A percentile compares a stretch with the other conserved stretches of the same genome.
Evolutionary conservation across 192 early-diverging fungal species (phyloP).

Genomic region (Coemansia sp.): DNA sequence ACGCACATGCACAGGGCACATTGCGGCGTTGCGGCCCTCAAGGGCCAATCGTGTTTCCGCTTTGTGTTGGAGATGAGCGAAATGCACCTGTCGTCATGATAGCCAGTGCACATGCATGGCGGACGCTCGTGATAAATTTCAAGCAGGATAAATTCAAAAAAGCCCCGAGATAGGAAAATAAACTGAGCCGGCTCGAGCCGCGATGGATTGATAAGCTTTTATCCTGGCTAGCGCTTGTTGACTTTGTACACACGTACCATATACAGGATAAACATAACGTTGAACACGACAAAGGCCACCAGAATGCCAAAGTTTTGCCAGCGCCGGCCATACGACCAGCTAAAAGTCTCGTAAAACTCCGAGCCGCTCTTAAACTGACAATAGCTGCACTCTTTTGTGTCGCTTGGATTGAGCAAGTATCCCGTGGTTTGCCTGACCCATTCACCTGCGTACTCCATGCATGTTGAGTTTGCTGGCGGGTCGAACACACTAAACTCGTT

Average conservation of each 20-base stretch:
- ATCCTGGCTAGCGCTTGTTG: constrained; percentile 39
- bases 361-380: constrained; percentile 54
- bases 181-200: too few species aligned
- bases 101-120: too few species aligned
- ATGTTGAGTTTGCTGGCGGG: constrained; percentile 53
- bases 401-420: constrained; percentile 50
- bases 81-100: too few species aligned
- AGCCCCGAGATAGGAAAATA: too few species aligned
- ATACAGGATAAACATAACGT: constrained; percentile 38
- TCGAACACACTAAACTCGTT: constrained; percentile 53
- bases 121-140: too few species aligned
- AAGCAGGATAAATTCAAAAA: too few species aligned
- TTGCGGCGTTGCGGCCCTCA: too few species aligned
- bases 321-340: constrained; percentile 59
- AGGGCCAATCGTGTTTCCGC: too few species aligned
- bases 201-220: too few species aligned
- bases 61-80: too few species aligned
- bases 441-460: constrained; percentile 52
- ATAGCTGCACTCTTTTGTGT: constrained; percentile 51
- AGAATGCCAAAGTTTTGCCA: constrained; percentile 68
- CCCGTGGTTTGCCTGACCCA: constrained; percentile 42
- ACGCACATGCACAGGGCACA: too few species aligned
- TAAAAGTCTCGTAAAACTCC: constrained; percentile 39
- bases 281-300: constrained; percentile 59
- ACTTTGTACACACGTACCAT: constrained; percentile 46